Percentiles rank a stretch among this genome's conserved stretches.
phyloP scores from a whole-genome alignment of 2,329 filamentous ascomycete species.

The Akanthomyces muscarius region DNA sequence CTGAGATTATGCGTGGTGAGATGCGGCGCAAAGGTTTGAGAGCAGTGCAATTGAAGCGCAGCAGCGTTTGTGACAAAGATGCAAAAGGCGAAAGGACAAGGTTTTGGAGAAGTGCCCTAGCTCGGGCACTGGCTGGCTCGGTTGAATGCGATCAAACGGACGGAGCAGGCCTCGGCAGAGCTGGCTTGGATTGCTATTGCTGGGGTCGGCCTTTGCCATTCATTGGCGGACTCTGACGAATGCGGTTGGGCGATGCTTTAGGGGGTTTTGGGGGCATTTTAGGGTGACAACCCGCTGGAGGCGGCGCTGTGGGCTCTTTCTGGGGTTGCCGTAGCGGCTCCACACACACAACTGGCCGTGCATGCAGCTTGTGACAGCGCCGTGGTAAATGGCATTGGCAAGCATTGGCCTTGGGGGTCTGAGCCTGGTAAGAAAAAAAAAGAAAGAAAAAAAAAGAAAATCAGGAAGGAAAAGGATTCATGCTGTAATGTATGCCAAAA shows the following conservation, averaged over 20 bases:
- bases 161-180: constrained; percentile 8
- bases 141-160: constrained; percentile 14
- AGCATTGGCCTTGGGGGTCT: neutral
- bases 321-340: neutral
- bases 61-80: neutral
- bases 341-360: neutral
- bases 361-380: constrained; percentile 2
- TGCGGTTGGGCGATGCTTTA: constrained; percentile 1
- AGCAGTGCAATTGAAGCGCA: neutral
- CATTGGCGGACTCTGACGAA: neutral
- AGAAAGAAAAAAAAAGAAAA: too few species aligned
- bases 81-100: neutral
- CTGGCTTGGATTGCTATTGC: neutral
- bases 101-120: neutral
- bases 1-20: neutral
- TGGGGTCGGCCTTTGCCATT: too few species aligned
- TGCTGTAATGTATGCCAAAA: too few species aligned
- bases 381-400: neutral
- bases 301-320: neutral
- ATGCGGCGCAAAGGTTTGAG: neutral
- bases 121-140: constrained; percentile 7
- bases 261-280: neutral
- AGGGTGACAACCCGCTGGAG: neutral
- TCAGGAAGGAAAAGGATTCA: too few species aligned
- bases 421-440: neutral